phyloP scores from a whole-genome alignment of 2,329 filamentous ascomycete species.

The Apiospora malaysiana region DNA sequence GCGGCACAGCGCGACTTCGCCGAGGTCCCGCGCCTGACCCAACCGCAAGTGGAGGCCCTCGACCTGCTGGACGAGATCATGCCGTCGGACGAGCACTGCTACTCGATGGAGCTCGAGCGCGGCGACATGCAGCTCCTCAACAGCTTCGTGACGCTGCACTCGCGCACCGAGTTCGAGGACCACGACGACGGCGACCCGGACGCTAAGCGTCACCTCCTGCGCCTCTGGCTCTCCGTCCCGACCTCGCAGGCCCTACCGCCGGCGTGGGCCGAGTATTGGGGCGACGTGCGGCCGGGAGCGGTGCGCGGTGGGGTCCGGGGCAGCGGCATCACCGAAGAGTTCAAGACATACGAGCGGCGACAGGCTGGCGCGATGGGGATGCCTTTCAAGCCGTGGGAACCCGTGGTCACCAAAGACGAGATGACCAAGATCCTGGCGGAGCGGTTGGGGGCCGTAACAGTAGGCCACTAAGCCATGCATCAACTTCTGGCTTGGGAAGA shows the following conservation, averaged over 20 bases:
- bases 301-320: slow-evolving; percentile 22
- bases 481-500: no score
- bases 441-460: not conserved
- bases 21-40: slow-evolving; percentile 23
- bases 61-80: slow-evolving; percentile 26
- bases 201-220: slow-evolving; percentile 28
- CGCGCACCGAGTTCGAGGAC: slow-evolving; percentile 26
- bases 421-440: slow-evolving; percentile 1
- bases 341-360: slow-evolving; percentile 22
- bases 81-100: slow-evolving; percentile 26
- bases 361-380: slow-evolving; percentile 22
- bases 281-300: slow-evolving; percentile 22
- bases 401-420: not conserved
- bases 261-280: slow-evolving; percentile 28
- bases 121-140: slow-evolving; percentile 28
- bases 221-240: slow-evolving; percentile 27
- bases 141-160: slow-evolving; percentile 28
- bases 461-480: not conserved
- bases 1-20: slow-evolving; percentile 26
- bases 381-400: slow-evolving; percentile 21
- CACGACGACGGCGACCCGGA: slow-evolving; percentile 22
- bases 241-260: slow-evolving; percentile 23
- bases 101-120: slow-evolving; percentile 26
- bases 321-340: slow-evolving; percentile 20
- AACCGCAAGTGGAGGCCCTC: slow-evolving; percentile 23